Evolutionary conservation across 371 early-diverging fungal species (phyloP).

Genomic region (Mucor sp.): DNA sequence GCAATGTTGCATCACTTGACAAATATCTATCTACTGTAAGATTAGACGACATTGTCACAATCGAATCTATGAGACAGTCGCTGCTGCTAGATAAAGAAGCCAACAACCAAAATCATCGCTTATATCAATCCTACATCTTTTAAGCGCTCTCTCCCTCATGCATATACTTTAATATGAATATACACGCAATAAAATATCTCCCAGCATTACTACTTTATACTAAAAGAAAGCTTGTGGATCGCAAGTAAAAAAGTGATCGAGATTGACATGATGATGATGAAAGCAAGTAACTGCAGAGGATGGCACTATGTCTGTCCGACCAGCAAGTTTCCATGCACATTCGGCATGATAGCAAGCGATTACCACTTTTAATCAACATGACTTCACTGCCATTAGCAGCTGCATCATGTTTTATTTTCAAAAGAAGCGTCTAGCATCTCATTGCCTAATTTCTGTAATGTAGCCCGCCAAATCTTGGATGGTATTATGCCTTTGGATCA

Average conservation of each 20-base stretch:
- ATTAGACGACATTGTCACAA: slow-evolving; percentile 64
- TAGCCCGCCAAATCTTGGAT: too few species aligned
- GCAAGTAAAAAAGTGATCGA: not conserved
- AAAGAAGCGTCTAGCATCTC: too few species aligned
- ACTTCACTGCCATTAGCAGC: too few species aligned
- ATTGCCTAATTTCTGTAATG: too few species aligned
- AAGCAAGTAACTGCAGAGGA: too few species aligned
- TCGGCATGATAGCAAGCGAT: too few species aligned
- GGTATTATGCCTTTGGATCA: too few species aligned
- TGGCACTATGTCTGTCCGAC: too few species aligned
- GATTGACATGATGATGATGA: not conserved
- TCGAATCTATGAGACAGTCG: slow-evolving; percentile 77
- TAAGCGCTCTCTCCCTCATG: not conserved
- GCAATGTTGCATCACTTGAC: slow-evolving; percentile 22
- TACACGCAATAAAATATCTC: not conserved
- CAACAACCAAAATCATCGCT: not conserved
- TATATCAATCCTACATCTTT: not conserved
- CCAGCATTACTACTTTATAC: not conserved
- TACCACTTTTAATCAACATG: too few species aligned
- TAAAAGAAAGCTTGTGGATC: not conserved
- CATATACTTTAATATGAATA: not conserved
- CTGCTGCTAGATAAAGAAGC: slow-evolving; percentile 44
- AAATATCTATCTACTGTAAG: slow-evolving; percentile 57
- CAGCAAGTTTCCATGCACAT: too few species aligned
- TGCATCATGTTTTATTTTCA: too few species aligned